Percentiles rank a stretch among this genome's conserved stretches.
These are phyloP conservation scores for Zizania palustris DNA, from an alignment of 202 grass and related monocot genomes.

Conservation along the genomic window DNA sequence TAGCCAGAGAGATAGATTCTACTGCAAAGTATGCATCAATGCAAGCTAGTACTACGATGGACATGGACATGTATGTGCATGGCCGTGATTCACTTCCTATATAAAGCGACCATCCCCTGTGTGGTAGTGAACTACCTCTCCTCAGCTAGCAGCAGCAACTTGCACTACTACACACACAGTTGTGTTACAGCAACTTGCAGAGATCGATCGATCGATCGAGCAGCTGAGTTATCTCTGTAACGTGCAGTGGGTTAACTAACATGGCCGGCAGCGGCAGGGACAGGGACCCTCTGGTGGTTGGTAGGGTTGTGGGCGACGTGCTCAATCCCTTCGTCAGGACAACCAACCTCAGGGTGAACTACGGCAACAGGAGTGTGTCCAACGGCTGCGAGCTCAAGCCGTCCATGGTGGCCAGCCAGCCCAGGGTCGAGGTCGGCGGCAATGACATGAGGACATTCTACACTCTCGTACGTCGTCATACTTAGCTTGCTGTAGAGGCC, in stretches of 20 bases:
- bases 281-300: slow-evolving; percentile 69
- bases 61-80: too few species aligned
- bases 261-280: slow-evolving; percentile 60
- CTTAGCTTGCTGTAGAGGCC: too few species aligned
- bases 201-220: neutral
- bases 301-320: slow-evolving; percentile 88
- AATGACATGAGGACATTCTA: slow-evolving; percentile 78
- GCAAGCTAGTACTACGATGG: too few species aligned
- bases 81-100: too few species aligned
- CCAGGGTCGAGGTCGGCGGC: slow-evolving; percentile 78
- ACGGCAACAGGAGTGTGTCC: slow-evolving; percentile 47
- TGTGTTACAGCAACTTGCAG: neutral
- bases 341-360: slow-evolving; percentile 53
- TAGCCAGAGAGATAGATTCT: too few species aligned
- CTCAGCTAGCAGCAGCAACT: too few species aligned
- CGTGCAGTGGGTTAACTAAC: too few species aligned
- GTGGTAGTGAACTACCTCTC: too few species aligned
- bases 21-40: too few species aligned
- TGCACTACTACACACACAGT: too few species aligned
- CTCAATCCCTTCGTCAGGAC: slow-evolving; percentile 69
- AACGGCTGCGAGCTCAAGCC: slow-evolving; percentile 88
- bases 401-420: slow-evolving; percentile 65
- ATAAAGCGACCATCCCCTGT: too few species aligned
- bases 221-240: neutral
- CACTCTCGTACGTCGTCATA: slow-evolving; percentile 60